A percentile compares a stretch with the other conserved stretches of the same genome.
phyloP scores from a whole-genome alignment of 2,329 filamentous ascomycete genomes.

The Xylaria sp. region DNA sequence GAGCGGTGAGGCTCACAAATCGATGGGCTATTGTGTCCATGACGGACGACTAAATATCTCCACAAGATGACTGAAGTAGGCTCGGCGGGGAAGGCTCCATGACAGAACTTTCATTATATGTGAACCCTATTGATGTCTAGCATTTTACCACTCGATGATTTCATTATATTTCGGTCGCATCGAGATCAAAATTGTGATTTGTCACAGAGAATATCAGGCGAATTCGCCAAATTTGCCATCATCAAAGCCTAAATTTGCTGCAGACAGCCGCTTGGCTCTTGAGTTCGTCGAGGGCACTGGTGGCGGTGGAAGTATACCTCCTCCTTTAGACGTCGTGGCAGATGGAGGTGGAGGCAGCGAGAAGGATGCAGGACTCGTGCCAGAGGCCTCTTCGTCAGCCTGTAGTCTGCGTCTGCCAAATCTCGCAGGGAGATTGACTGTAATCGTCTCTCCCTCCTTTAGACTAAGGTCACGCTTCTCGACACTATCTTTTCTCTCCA shows the following conservation, averaged over 20 bases:
- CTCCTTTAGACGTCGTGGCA: conserved; percentile 47
- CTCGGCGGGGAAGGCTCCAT: conserved; percentile 19
- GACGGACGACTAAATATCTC: conserved; percentile 2
- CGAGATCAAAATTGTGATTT: conserved; percentile 19
- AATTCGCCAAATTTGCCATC: conserved; percentile 92
- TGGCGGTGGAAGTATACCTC: conserved; percentile 65
- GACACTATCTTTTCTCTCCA: conserved; percentile 54
- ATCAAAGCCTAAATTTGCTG: conserved; percentile 80
- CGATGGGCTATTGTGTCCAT: conserved; percentile 22
- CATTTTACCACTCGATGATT: conserved; percentile 24
- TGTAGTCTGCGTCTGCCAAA: conserved; percentile 61
- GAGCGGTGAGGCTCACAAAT: conserved; percentile 21
- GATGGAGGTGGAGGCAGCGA: conserved; percentile 77
- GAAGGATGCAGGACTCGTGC: conserved; percentile 64
- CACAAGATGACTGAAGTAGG: conserved; percentile 11
- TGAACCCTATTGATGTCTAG: conserved; percentile 16
- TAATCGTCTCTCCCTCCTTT: conserved; percentile 91
- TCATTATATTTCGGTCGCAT: conserved; percentile 13
- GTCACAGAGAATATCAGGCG: conserved; percentile 52
- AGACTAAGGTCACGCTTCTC: conserved; percentile 82
- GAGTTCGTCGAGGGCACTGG: conserved; percentile 63
- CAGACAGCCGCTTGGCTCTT: conserved; percentile 67
- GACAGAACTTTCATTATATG: conserved; percentile 25
- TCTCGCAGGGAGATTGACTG: conserved; percentile 75
- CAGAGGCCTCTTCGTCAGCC: conserved; percentile 41